phyloP scores from a whole-genome alignment of 768 basidiomycete species.

The Pholiota microspora region DNA sequence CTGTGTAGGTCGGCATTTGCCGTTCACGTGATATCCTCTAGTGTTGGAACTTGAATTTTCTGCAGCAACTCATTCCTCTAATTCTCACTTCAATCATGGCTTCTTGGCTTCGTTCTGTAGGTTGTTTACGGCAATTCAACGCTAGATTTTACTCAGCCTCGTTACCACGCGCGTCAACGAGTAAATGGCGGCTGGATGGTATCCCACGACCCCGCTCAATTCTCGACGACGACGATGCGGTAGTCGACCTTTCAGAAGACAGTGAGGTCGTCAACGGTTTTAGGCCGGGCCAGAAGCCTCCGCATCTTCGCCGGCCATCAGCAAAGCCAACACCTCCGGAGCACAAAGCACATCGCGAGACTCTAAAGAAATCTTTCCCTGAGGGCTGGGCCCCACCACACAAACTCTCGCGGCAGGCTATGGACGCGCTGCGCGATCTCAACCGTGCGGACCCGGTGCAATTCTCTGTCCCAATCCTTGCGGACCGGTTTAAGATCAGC shows the following conservation, averaged over 20 bases:
- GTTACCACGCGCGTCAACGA: conserved; percentile 24
- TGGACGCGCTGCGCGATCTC: conserved; percentile 74
- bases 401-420: conserved; percentile 79
- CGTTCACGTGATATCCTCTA: conserved; percentile 19
- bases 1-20: conserved; percentile 10
- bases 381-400: conserved; percentile 76
- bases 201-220: conserved; percentile 41
- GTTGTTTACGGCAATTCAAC: not conserved
- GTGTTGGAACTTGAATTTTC: not conserved
- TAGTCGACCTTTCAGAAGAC: conserved; percentile 52
- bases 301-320: conserved; percentile 37
- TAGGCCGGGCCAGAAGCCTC: conserved; percentile 32
- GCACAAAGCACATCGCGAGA: conserved; percentile 47
- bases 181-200: conserved; percentile 40
- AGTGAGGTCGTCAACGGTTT: conserved; percentile 44
- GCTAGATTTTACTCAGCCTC: not conserved
- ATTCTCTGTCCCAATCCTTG: conserved; percentile 68
- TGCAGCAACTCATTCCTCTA: not conserved
- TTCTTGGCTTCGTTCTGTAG: conserved; percentile 23
- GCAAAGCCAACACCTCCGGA: conserved; percentile 44
- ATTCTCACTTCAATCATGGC: not conserved
- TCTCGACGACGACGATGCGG: conserved; percentile 44
- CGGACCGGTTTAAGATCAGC: conserved; percentile 74
- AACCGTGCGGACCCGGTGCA: conserved; percentile 59
- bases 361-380: conserved; percentile 55